These are phyloP conservation scores for Hypocreales sp. DNA, from an alignment of 2,329 filamentous ascomycete genomes.

Conservation along the genomic window DNA sequence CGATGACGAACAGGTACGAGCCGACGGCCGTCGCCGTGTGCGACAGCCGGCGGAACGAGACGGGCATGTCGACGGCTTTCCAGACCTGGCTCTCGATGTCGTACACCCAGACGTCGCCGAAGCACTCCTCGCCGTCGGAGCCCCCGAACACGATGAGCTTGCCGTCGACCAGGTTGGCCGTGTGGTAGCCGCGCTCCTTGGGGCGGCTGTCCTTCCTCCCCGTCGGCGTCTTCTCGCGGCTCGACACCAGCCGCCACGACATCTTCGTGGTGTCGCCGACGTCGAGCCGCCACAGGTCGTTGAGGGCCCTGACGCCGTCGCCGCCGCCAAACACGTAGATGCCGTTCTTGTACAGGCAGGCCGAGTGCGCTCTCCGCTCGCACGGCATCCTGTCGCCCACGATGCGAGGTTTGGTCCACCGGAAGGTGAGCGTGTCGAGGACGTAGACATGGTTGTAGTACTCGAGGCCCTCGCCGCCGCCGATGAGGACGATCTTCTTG, in stretches of 20 bases:
- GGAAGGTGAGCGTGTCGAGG: conserved; percentile 54
- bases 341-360: conserved; percentile 56
- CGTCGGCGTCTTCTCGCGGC: conserved; percentile 18
- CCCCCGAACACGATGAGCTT: conserved; percentile 60
- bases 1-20: conserved; percentile 54
- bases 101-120: conserved; percentile 60
- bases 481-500: conserved; percentile 55
- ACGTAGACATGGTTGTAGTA: conserved; percentile 63
- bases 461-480: conserved; percentile 52
- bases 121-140: conserved; percentile 56
- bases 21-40: conserved; percentile 56
- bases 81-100: conserved; percentile 48
- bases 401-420: conserved; percentile 48
- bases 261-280: conserved; percentile 51
- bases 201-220: conserved; percentile 28
- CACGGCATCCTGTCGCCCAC: conserved; percentile 42
- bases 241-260: conserved; percentile 51
- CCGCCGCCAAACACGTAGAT: conserved; percentile 60
- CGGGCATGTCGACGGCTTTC: conserved; percentile 41
- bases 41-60: conserved; percentile 48
- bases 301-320: conserved; percentile 53
- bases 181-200: conserved; percentile 54
- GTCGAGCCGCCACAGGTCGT: conserved; percentile 59
- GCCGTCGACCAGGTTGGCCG: conserved; percentile 56
- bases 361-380: conserved; percentile 50